These are phyloP conservation scores for Candida loeiensis DNA, from an alignment of 805 yeast species.

Conservation along the genomic window DNA sequence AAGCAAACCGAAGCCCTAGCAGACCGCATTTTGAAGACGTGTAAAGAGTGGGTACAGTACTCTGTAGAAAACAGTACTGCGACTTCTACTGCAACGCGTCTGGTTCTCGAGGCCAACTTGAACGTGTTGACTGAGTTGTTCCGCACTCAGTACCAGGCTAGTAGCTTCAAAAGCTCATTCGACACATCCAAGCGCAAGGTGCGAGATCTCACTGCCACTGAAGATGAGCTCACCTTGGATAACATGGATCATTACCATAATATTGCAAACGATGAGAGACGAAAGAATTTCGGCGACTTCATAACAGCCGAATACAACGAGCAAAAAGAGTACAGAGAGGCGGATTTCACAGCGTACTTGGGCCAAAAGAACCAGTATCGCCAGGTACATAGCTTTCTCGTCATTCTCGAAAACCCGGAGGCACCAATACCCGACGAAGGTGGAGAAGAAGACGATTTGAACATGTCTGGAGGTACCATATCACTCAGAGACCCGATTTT, in stretches of 20 bases:
- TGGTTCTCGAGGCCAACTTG: slow-evolving; percentile 3
- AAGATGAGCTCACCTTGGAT: slow-evolving; percentile 19
- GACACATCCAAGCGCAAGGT: slow-evolving; percentile 16
- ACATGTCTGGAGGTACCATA: slow-evolving; percentile 68
- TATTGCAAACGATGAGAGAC: slow-evolving; percentile 5
- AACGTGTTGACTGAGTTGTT: slow-evolving; percentile 9
- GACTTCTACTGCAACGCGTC: neutral
- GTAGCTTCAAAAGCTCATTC: slow-evolving; percentile 7
- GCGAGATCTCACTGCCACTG: slow-evolving; percentile 18
- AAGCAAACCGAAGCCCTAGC: slow-evolving; percentile 6
- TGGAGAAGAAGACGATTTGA: slow-evolving; percentile 56
- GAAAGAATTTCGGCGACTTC: slow-evolving; percentile 11
- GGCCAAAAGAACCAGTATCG: slow-evolving; percentile 16
- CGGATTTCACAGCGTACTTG: slow-evolving; percentile 11
- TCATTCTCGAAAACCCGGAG: slow-evolving; percentile 56
- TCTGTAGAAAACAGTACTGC: slow-evolving; percentile 5
- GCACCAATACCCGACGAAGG: slow-evolving; percentile 49
- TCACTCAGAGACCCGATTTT: slow-evolving; percentile 69
- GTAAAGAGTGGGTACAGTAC: slow-evolving; percentile 3
- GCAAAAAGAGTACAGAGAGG: slow-evolving; percentile 18
- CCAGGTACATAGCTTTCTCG: slow-evolving; percentile 39
- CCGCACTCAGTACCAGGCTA: slow-evolving; percentile 7
- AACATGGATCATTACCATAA: slow-evolving; percentile 19
- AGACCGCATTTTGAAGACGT: slow-evolving; percentile 6
- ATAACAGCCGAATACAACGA: slow-evolving; percentile 7